Evolutionary conservation across 2,329 filamentous ascomycete species (phyloP).

Genomic region (Fusarium pseudonygamai): DNA sequence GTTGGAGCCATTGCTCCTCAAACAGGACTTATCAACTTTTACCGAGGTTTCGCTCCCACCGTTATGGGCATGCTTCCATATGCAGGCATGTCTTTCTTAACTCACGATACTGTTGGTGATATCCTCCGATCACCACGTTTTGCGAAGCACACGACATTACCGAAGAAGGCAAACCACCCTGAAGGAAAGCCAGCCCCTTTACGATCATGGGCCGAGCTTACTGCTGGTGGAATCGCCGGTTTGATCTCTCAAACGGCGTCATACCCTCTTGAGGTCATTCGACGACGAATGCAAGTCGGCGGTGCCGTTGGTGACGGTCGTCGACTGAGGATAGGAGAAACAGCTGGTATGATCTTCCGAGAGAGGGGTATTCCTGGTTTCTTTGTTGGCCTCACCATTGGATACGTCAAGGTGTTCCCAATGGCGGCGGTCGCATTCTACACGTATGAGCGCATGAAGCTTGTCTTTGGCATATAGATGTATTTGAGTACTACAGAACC

Average conservation of each 20-base stretch:
- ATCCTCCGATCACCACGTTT: slow-evolving; percentile 76
- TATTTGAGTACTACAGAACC: slow-evolving; percentile 8
- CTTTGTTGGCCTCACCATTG: slow-evolving; percentile 92
- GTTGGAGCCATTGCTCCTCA: slow-evolving; percentile 62
- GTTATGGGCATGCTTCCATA: slow-evolving; percentile 96
- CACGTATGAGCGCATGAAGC: slow-evolving; percentile 72
- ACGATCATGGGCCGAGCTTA: slow-evolving; percentile 86
- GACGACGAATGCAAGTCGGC: slow-evolving; percentile 94
- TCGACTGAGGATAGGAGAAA: slow-evolving; percentile 80
- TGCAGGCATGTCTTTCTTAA: slow-evolving; percentile 93
- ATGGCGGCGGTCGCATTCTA: slow-evolving; percentile 80
- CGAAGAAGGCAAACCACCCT: slow-evolving; percentile 63
- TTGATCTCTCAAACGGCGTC: slow-evolving; percentile 90
- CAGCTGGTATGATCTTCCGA: slow-evolving; percentile 75
- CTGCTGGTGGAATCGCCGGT: slow-evolving; percentile 85
- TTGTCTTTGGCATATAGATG: slow-evolving; percentile 69
- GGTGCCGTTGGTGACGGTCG: slow-evolving; percentile 93
- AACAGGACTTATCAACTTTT: slow-evolving; percentile 87
- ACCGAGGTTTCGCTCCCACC: slow-evolving; percentile 91
- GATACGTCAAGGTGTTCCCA: slow-evolving; percentile 93
- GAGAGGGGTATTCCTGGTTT: slow-evolving; percentile 85
- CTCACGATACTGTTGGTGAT: slow-evolving; percentile 90
- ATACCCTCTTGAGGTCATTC: slow-evolving; percentile 92
- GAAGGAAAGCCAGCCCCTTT: slow-evolving; percentile 75
- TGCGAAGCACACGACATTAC: slow-evolving; percentile 78